Evolutionary conservation across 805 yeast species (phyloP), one percentile per base, ranked within the genome.

Genomic region (Scheffersomyces lignosus): DNA sequence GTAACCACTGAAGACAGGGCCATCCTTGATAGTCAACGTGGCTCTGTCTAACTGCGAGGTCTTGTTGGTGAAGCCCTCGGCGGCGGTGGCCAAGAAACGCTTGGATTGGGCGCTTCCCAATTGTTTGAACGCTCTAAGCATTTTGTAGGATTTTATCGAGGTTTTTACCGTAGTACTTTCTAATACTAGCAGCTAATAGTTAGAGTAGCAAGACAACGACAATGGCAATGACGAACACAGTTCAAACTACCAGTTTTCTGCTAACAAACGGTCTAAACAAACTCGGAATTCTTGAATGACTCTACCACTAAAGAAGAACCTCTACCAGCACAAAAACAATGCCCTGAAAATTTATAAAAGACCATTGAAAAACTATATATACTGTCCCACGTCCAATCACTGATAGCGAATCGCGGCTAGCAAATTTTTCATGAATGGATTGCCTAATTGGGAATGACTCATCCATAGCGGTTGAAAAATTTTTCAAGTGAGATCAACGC

Each of bases 1-100:
- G 60, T 80, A 83, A 28, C 99, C 99, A 53, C 78, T 80, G 71
- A 88, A 88, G 22, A 87, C 82, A 15, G 97, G 96, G 14, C 98
- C 99, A 58, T 89, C 87, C 60, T 90, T 80, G 52, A 91, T 82
- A 17, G 95, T 83, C 52, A 91, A 76, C 12, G 95, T 89, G 38
- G 98, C 98, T 61, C 95, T 80, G 54, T 82, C 86, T 34, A 83
- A 64, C 38, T 51, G 59, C 5, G 73, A 57, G 3, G 69, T 65
- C 39, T 63, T 62, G 47, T 60, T 65, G 27, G 52, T 50, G 35
- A 56, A 61, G n/a, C 48, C 36, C 34, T 52, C 51, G 25, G 65
- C 47, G 24, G 65, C 57, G 33, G 70, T 67, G 6, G 74, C 73
- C 41, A 69, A 53, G 15, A 36, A 40, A 30, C 69, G 62, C 42